Percentiles rank a stretch among this genome's conserved stretches.
Evolutionary conservation across 2,329 filamentous ascomycete species (phyloP).

Genomic region (Xylariaceae sp.): DNA sequence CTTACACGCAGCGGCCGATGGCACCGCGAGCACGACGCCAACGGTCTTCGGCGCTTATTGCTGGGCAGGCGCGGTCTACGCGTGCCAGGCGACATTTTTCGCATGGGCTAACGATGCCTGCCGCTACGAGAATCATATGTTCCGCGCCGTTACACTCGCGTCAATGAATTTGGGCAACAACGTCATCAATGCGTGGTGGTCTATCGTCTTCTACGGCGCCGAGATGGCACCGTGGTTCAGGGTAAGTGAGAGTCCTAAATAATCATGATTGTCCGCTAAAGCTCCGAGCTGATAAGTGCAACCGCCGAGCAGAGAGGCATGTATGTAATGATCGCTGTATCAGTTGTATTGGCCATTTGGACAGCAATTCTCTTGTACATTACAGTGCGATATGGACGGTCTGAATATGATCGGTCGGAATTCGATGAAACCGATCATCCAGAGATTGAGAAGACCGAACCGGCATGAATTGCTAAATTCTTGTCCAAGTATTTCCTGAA

Average conservation of each 20-base stretch:
- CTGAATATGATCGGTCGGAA: slow-evolving; percentile 20
- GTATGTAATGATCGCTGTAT: slow-evolving; percentile 68
- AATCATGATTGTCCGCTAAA: not conserved
- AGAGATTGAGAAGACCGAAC: not conserved
- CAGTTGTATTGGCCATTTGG: slow-evolving; percentile 58
- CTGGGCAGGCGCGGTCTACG: slow-evolving; percentile 66
- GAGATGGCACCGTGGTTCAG: slow-evolving; percentile 63
- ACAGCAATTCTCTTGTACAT: slow-evolving; percentile 49
- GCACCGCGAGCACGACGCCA: slow-evolving; percentile 40
- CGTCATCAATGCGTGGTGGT: slow-evolving; percentile 70
- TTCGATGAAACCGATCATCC: slow-evolving; percentile 1
- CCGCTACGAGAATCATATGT: slow-evolving; percentile 58
- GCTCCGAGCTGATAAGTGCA: not conserved
- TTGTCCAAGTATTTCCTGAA: too few relatives aligned
- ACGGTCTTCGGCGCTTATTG: slow-evolving; percentile 65
- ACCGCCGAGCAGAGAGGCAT: slow-evolving; percentile 63
- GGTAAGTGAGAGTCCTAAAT: slow-evolving; percentile 38
- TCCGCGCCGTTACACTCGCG: slow-evolving; percentile 64
- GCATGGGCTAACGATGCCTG: slow-evolving; percentile 72
- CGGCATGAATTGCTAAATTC: too few relatives aligned
- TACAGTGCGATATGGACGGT: slow-evolving; percentile 35
- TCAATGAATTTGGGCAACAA: slow-evolving; percentile 69
- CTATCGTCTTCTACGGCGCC: slow-evolving; percentile 65
- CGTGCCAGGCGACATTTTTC: slow-evolving; percentile 71
- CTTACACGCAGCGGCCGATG: slow-evolving; percentile 45